These are phyloP conservation scores for Geotrichum armillariae DNA, from an alignment of 1,139 yeast genomes.

Conservation along the genomic window DNA sequence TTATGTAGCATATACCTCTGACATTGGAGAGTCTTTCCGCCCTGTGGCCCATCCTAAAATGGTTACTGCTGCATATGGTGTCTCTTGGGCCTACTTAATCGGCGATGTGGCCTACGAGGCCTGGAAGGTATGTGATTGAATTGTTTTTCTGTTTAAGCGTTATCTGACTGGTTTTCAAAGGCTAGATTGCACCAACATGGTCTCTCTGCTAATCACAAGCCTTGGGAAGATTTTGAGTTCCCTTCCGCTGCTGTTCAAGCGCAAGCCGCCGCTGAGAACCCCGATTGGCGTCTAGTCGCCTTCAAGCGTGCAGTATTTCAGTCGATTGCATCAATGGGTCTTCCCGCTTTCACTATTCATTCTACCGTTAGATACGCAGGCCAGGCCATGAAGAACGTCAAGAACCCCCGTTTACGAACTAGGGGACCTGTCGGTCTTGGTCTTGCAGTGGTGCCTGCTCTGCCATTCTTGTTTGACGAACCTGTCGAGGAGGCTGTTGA, in stretches of 20 bases:
- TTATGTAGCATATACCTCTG: constrained; percentile 85
- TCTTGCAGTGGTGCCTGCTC: constrained; percentile 70
- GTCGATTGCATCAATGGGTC: constrained; percentile 80
- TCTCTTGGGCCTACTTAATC: constrained; percentile 73
- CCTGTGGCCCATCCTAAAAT: constrained; percentile 74
- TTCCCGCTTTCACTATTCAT: constrained; percentile 86
- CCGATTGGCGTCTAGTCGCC: constrained; percentile 66
- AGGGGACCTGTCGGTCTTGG: constrained; percentile 83
- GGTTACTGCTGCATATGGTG: constrained; percentile 66
- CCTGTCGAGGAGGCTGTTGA: constrained; percentile 77
- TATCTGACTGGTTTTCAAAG: not conserved
- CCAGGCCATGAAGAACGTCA: constrained; percentile 48
- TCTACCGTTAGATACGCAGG: constrained; percentile 74
- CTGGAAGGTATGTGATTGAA: constrained; percentile 59
- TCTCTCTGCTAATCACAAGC: constrained; percentile 62
- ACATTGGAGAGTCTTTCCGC: constrained; percentile 85
- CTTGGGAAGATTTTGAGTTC: constrained; percentile 59
- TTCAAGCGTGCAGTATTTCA: constrained; percentile 77
- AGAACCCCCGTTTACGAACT: constrained; percentile 51
- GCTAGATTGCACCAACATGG: constrained; percentile 70
- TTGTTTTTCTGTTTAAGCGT: not conserved
- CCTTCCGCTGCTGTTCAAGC: constrained; percentile 33
- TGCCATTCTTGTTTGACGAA: constrained; percentile 79
- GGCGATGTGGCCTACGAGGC: constrained; percentile 80
- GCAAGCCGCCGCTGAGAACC: constrained; percentile 43